These are phyloP conservation scores for Parmelia sp. DNA, from an alignment of 495 filamentous ascomycete species.

Conservation along the genomic window DNA sequence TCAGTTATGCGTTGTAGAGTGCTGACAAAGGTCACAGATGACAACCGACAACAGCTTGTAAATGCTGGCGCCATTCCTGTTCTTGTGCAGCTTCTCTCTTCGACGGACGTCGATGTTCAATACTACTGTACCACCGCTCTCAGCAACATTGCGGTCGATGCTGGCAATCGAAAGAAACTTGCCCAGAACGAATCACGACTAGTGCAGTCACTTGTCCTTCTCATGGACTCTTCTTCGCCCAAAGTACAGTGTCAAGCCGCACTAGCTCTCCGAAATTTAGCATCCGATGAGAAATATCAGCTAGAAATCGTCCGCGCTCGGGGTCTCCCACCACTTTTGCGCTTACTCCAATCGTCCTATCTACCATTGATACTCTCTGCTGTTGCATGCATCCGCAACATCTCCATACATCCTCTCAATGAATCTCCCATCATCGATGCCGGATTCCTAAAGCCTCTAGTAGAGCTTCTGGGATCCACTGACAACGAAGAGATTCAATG, in stretches of 20 bases:
- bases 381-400: slow-evolving; percentile 96
- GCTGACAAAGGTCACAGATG: slow-evolving; percentile 51
- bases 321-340: slow-evolving; percentile 75
- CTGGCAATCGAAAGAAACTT: slow-evolving; percentile 80
- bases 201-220: slow-evolving; percentile 84
- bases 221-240: slow-evolving; percentile 95
- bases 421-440: slow-evolving; percentile 99
- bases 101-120: slow-evolving; percentile 91
- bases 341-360: slow-evolving; percentile 88
- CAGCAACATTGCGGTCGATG: slow-evolving; percentile 96
- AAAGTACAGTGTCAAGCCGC: slow-evolving; percentile 98
- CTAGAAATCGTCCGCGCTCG: slow-evolving; percentile 89
- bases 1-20: slow-evolving; percentile 2
- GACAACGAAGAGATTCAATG: slow-evolving; percentile 99
- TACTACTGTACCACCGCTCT: slow-evolving; percentile 99
- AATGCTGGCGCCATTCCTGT: slow-evolving; percentile 95
- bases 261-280: slow-evolving; percentile 86
- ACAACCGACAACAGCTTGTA: slow-evolving; percentile 94
- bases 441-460: slow-evolving; percentile 86
- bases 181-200: slow-evolving; percentile 83
- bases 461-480: slow-evolving; percentile 87
- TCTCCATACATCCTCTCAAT: slow-evolving; percentile 97
- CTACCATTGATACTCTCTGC: slow-evolving; percentile 93
- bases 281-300: slow-evolving; percentile 97
- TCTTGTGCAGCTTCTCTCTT: slow-evolving; percentile 86